These are phyloP conservation scores for Psophocarpus tetragonolobus DNA, from an alignment of 306 rosid species.

Conservation along the genomic window DNA sequence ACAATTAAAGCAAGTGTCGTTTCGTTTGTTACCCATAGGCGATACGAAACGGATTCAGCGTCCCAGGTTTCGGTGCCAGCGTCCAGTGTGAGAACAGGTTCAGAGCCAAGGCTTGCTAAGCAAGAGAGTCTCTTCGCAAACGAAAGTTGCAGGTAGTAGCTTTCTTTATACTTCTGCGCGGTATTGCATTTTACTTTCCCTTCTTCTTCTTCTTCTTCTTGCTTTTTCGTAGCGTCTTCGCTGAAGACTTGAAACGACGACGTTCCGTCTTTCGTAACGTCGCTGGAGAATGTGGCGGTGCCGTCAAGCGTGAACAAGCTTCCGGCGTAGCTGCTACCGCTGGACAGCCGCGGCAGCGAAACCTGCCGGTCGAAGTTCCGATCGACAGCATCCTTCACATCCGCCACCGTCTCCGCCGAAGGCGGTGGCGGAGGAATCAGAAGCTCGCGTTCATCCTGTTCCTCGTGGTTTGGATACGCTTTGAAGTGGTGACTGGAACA, in stretches of 20 bases:
- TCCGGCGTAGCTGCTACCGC: constrained; percentile 81
- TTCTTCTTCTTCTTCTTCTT: background rate
- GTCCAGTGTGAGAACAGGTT: constrained; percentile 52
- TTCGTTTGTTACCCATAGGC: constrained; percentile 70
- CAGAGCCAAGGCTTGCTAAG: constrained; percentile 61
- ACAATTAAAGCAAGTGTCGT: background rate
- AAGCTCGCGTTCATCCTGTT: constrained; percentile 42
- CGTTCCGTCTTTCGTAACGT: constrained; percentile 51
- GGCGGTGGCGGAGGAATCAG: constrained; percentile 16
- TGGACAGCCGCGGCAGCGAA: constrained; percentile 73
- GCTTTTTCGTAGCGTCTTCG: constrained; percentile 31
- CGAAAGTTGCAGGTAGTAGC: constrained; percentile 61
- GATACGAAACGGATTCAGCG: constrained; percentile 78
- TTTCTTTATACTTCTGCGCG: constrained; percentile 48
- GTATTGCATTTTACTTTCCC: background rate
- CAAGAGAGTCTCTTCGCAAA: constrained; percentile 63
- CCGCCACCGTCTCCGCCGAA: background rate
- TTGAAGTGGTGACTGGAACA: constrained; percentile 43
- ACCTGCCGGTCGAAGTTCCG: constrained; percentile 70
- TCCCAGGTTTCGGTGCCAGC: constrained; percentile 58
- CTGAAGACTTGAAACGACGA: constrained; percentile 41
- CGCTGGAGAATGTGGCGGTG: constrained; percentile 59
- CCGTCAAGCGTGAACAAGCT: constrained; percentile 86
- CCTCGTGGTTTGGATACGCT: background rate
- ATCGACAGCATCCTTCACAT: constrained; percentile 49